A percentile compares a stretch with the other conserved stretches of the same genome.
Conservation (phyloP, 2,329 filamentous ascomycete genomes). For the Ophiobolus disseminans region DNA sequence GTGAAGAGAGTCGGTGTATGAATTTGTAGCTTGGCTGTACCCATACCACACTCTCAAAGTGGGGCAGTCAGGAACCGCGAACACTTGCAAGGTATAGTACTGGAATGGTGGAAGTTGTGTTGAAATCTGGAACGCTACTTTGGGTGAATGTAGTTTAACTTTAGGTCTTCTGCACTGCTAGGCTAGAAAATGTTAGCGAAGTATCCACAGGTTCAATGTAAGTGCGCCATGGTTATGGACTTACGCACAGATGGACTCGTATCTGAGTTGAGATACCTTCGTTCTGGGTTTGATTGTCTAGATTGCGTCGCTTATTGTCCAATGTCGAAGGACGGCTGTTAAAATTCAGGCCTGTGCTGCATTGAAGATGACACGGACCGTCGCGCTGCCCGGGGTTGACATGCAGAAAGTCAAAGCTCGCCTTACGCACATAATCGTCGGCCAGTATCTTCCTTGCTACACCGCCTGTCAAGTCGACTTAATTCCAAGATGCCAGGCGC, state of each 20-base stretch:
- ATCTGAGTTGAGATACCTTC: slow-evolving; percentile 6
- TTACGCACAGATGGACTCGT: slow-evolving; percentile 24
- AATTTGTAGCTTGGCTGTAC: not conserved
- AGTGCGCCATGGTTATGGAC: slow-evolving; percentile 15
- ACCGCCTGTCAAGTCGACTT: slow-evolving; percentile 21
- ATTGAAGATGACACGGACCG: slow-evolving; percentile 30
- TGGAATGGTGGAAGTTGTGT: slow-evolving; percentile 1
- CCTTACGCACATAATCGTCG: slow-evolving; percentile 25
- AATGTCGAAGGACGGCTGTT: slow-evolving; percentile 20
- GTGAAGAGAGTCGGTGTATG: too few relatives aligned
- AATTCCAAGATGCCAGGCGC: not conserved
- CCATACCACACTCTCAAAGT: not conserved
- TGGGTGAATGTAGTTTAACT: slow-evolving; percentile 30
- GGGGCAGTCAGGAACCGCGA: slow-evolving; percentile 11
- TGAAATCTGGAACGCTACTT: slow-evolving; percentile 33
- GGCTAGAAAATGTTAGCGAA: slow-evolving; percentile 3
- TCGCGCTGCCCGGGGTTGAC: slow-evolving; percentile 25
- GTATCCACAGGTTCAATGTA: slow-evolving; percentile 6
- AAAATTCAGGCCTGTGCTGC: slow-evolving; percentile 14
- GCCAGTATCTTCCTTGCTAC: slow-evolving; percentile 23
- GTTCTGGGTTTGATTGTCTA: slow-evolving; percentile 5
- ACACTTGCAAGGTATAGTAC: not conserved
- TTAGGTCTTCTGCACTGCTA: slow-evolving; percentile 20
- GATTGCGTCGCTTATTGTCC: slow-evolving; percentile 16
- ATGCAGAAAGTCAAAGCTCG: slow-evolving; percentile 24